phyloP scores from a whole-genome alignment of 192 early-diverging fungal species.

The Paraglomus occultum region DNA sequence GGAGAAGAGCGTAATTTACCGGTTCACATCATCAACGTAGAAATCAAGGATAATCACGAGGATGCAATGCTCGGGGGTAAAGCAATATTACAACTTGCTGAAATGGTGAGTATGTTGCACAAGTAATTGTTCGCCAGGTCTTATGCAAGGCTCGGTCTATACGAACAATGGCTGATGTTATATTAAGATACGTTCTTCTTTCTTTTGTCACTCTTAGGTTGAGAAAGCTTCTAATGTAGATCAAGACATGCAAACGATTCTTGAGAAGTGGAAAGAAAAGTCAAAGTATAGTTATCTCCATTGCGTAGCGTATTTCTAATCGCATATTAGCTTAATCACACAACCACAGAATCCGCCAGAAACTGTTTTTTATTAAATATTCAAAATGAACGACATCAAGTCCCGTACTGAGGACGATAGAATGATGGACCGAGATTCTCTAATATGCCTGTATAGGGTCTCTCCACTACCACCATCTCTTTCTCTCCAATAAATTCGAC shows the following conservation, averaged over 20 bases:
- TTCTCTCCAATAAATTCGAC: constrained; percentile 67
- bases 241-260: constrained; percentile 77
- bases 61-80: constrained; percentile 83
- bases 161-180: neutral
- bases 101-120: constrained; percentile 47
- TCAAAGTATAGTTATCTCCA: constrained; percentile 21
- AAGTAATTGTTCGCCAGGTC: constrained; percentile 1
- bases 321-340: no score
- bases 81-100: constrained; percentile 78
- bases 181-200: neutral
- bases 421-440: constrained; percentile 76
- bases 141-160: neutral
- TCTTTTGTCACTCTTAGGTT: constrained; percentile 46
- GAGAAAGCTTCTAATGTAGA: constrained; percentile 72
- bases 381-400: constrained; percentile 25
- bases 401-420: constrained; percentile 83
- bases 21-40: constrained; percentile 93
- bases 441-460: constrained; percentile 79
- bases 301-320: constrained; percentile 25
- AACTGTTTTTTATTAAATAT: neutral
- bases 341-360: no score
- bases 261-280: constrained; percentile 57
- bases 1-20: constrained; percentile 64
- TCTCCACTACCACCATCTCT: constrained; percentile 85
- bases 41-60: constrained; percentile 93